phyloP scores from a whole-genome alignment of 805 yeast genomes.

The Grigorovia yakushimaensis region DNA sequence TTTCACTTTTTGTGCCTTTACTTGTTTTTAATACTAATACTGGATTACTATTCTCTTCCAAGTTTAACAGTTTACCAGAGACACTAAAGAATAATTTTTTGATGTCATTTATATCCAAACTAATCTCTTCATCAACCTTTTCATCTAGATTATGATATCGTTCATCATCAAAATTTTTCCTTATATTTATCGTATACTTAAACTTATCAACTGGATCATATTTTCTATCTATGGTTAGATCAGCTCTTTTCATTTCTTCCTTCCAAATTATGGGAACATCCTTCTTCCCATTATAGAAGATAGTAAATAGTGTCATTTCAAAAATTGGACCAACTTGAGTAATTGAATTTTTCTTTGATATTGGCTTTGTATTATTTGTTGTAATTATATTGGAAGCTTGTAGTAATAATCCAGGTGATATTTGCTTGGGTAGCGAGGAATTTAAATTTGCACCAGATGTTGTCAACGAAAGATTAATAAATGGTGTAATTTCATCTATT shows the following conservation, averaged over 20 bases:
- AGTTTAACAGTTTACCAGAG: conserved; percentile 52
- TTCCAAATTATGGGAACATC: conserved; percentile 52
- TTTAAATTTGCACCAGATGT: conserved; percentile 59
- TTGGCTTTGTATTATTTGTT: conserved; percentile 8
- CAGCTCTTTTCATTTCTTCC: conserved; percentile 55
- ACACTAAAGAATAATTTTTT: conserved; percentile 56
- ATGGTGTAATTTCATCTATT: conserved; percentile 61
- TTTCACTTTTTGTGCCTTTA: conserved; percentile 11
- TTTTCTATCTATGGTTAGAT: conserved; percentile 33
- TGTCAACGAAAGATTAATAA: conserved; percentile 52
- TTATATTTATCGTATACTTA: conserved; percentile 37
- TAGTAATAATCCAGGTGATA: conserved; percentile 58
- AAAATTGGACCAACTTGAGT: conserved; percentile 52
- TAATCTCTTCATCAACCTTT: conserved; percentile 28
- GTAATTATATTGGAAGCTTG: conserved; percentile 46
- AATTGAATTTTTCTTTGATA: background rate
- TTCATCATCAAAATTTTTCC: conserved; percentile 58
- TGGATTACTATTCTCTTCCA: conserved; percentile 55
- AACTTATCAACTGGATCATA: conserved; percentile 17
- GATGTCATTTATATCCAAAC: conserved; percentile 34
- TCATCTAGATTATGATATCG: conserved; percentile 56
- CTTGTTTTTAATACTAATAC: conserved; percentile 51
- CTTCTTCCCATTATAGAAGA: conserved; percentile 43
- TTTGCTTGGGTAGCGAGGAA: conserved; percentile 38
- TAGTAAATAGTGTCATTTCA: conserved; percentile 46